Base-by-base conservation (phyloP, 768 basidiomycete genomes). In the Hericium rajendrae region DNA sequence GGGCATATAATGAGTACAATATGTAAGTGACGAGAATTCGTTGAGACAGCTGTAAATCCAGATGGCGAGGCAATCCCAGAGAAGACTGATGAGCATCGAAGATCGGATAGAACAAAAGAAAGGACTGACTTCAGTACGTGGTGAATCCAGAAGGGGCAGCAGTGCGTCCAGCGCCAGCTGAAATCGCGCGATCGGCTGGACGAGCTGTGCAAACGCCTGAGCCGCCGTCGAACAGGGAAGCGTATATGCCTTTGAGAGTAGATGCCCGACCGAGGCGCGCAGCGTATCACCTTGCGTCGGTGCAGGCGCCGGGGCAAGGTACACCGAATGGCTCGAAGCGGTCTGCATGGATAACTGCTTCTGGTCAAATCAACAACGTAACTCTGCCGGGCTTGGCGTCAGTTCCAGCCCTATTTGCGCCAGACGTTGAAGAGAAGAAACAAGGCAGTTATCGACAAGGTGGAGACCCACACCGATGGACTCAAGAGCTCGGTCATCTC, bases 151-250 rank as follows among this genome's bases (percentile, higher is more conserved):
- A 64, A 87, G 73, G 13, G 88, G 88, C 69, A 91, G 74, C 67
- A 91, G 73, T 74, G 83, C 85, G 74, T 91, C 88, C 64, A 91
- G 80, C 66, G 88, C 88, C 70, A 90, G 79, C 76, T 89, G 87
- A 71, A 91, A 91, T 61, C 87, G 81, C 71, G 85, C 78, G 53
- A 80, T 82, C 20, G 84, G 83, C 68, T 85, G 86, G 20, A 90
- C 85, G 57, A 88, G 79, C 69, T 88, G 85, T 38, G 76, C 72
- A 69, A 88, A 91, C 0, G 86, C 84, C 65, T 85, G 81, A 46
- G 85, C 84, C 6, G 84, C 87, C 15, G 85, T 83, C 55, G 86
- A 88, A 71, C 88, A 91, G 43, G 88, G 86, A 57, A 87, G 72
- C 59, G 81, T 74, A 70, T 81, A 81, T 9, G 85, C 86, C 68